Percentiles rank a stretch among this genome's conserved stretches.
phyloP scores from a whole-genome alignment of 169 alveolate genomes.

The Plasmodium berghei region DNA sequence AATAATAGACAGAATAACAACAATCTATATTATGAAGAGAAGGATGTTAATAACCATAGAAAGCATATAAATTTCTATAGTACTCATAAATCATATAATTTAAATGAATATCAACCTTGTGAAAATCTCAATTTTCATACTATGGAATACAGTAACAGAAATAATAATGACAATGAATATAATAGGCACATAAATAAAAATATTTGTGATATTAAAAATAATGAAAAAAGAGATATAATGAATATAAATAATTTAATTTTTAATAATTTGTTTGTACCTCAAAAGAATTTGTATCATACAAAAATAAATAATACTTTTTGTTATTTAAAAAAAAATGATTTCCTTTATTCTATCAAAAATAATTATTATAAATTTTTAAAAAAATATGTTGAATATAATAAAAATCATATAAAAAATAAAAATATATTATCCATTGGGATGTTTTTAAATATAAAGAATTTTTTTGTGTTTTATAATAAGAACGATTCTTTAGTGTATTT shows the following conservation, averaged over 20 bases:
- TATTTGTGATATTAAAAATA: constrained; percentile 14
- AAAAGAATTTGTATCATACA: constrained; percentile 63
- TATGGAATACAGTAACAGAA: background rate
- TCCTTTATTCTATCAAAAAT: constrained; percentile 50
- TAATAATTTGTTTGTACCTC: constrained; percentile 50
- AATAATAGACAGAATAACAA: background rate
- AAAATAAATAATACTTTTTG: constrained; percentile 46
- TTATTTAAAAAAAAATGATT: constrained; percentile 39
- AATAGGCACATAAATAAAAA: constrained; percentile 28
- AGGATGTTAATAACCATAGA: constrained; percentile 1
- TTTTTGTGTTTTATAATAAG: constrained; percentile 45
- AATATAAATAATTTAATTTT: constrained; percentile 61
- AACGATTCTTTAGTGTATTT: constrained; percentile 35
- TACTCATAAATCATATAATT: background rate
- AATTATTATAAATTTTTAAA: constrained; percentile 54
- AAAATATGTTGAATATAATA: constrained; percentile 44
- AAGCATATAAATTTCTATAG: too few relatives aligned
- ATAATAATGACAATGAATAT: background rate
- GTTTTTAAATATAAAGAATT: constrained; percentile 26
- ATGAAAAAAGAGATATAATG: constrained; percentile 24
- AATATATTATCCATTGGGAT: constrained; percentile 55
- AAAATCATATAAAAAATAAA: constrained; percentile 10
- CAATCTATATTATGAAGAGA: background rate
- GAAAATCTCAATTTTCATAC: too few relatives aligned
- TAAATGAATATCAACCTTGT: background rate